phyloP scores from a whole-genome alignment of 805 yeast genomes.

The Candida glaebosa region DNA sequence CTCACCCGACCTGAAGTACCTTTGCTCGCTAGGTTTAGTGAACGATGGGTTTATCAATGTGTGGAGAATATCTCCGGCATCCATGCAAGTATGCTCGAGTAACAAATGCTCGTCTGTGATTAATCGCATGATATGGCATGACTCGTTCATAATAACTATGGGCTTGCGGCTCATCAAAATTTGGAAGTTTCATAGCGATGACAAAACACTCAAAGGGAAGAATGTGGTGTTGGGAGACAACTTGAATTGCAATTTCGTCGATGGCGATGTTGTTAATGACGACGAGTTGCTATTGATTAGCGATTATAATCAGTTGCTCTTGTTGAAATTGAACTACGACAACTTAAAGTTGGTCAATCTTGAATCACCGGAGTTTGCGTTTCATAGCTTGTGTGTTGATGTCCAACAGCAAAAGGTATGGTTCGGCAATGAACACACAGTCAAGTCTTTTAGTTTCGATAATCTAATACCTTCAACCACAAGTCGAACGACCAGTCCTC shows the following conservation, averaged over 20 bases:
- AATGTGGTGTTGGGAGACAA: constrained; percentile 53
- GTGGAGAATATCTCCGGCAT: constrained; percentile 43
- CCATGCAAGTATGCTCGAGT: constrained; percentile 39
- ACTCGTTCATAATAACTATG: constrained; percentile 45
- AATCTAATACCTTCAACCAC: constrained; percentile 10
- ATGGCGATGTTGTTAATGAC: constrained; percentile 28
- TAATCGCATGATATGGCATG: constrained; percentile 55
- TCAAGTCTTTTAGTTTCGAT: constrained; percentile 10
- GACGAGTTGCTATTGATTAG: constrained; percentile 37
- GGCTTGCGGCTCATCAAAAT: constrained; percentile 62
- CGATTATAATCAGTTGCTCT: constrained; percentile 28
- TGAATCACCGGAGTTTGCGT: constrained; percentile 14
- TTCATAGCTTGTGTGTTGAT: constrained; percentile 19
- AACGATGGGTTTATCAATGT: constrained; percentile 67
- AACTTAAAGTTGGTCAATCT: constrained; percentile 15
- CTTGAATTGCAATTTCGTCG: constrained; percentile 49
- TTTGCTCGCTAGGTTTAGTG: constrained; percentile 63
- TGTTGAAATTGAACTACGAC: constrained; percentile 23
- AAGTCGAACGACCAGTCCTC: constrained; percentile 7
- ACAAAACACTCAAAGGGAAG: constrained; percentile 48
- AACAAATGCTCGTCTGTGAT: constrained; percentile 64
- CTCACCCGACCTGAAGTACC: constrained; percentile 51
- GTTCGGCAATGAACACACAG: constrained; percentile 16
- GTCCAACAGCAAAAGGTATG: constrained; percentile 20
- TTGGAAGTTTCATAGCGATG: constrained; percentile 47